Evolutionary conservation across 768 basidiomycete species (phyloP), one percentile per base, ranked within the genome.

Genomic region (Mycena chlorophos): DNA sequence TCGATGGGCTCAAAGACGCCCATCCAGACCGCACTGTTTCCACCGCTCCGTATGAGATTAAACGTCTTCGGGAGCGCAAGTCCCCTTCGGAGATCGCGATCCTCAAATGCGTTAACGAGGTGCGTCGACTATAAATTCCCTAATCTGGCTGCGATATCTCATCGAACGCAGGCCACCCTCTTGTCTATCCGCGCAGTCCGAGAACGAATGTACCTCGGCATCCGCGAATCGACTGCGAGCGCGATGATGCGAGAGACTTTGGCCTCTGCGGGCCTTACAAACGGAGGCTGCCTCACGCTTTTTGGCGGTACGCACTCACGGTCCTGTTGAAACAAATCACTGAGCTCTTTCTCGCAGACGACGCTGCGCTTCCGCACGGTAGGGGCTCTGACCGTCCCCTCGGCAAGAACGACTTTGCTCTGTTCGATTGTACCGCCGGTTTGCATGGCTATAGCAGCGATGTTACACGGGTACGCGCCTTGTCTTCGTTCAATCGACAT

Each of bases 351-450:
- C 25, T 3, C 12, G 13, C 67, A 94, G 92, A 88, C 56, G 89
- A 94, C 62, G 92, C 91, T 4, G 91, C 91, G 2, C 80, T 91
- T 22, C 92, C 91, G 3, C 93, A 94, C 67, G 94, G 91, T 5
- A 77, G 79, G 31, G 89, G 90, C 2, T 86, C 86, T 0, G 88
- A 94, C 65, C 80, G 85, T 28, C 63, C 64, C 0, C 74, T 94
- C 13, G 71, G 69, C 1, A 66, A 71, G 51, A 64, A 75, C 4
- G 91, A 95, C 61, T 80, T 90, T 54, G 78, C 86, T 12, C 75
- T 94, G 14, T 86, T 94, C 55, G 92, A 94, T 66, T 80, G 83
- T 49, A 87, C 83, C 8, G 89, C 84, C 1, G 75, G 76, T 16
- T 75, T 94, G 39, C 81, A 88, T 63, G 90, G 87, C 1, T 94